These are phyloP conservation scores for Mycena citricolor DNA, from an alignment of 1,284 basidiomycete species.

Conservation along the genomic window DNA sequence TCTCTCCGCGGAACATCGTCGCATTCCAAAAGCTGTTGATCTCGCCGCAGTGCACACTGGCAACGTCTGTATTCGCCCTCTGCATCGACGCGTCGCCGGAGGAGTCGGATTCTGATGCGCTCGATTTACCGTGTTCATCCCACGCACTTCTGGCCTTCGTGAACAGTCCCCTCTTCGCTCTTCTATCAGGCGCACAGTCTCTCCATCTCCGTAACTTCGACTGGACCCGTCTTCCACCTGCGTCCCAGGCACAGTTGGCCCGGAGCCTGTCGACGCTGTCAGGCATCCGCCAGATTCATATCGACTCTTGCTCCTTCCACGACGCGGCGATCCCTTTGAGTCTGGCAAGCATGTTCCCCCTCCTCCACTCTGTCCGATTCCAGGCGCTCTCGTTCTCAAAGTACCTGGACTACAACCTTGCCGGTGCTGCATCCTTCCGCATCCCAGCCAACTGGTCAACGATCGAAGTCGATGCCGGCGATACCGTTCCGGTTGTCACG, in stretches of 20 bases:
- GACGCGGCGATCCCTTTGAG: constrained; percentile 5
- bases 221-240: constrained; percentile 6
- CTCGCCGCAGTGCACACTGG: constrained; percentile 10
- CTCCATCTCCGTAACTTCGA: constrained; percentile 11
- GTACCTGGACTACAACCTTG: constrained; percentile 13
- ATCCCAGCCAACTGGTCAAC: constrained; percentile 6
- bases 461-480: constrained; percentile 11
- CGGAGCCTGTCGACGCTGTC: background rate
- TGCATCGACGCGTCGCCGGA: background rate
- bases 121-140: too few species aligned
- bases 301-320: constrained; percentile 12
- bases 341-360: constrained; percentile 4
- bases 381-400: constrained; percentile 8
- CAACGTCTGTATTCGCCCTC: background rate
- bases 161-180: constrained; percentile 3
- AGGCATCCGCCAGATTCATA: background rate
- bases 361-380: constrained; percentile 6
- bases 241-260: background rate
- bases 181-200: constrained; percentile 1
- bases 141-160: constrained; percentile 4
- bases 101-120: too few species aligned
- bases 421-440: constrained; percentile 1
- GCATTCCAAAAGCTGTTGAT: constrained; percentile 8
- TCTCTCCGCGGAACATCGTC: background rate
- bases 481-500: constrained; percentile 8